A percentile compares a stretch with the other conserved stretches of the same genome.
Evolutionary conservation across 2,329 filamentous ascomycete species (phyloP).

Genomic region (Metarhizium brunneum): DNA sequence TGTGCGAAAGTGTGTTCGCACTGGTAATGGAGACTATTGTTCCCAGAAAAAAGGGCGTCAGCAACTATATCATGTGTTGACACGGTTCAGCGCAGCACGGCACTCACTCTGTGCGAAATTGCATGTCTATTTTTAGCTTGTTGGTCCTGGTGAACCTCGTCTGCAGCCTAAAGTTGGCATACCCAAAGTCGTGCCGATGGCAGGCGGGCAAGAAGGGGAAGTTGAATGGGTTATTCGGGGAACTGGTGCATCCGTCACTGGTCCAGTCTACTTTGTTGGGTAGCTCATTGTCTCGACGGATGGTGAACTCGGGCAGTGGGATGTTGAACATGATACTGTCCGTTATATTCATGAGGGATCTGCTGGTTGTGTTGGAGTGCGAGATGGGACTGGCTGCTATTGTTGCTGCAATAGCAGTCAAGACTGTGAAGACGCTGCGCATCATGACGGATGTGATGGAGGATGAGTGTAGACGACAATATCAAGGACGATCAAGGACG

Average conservation of each 20-base stretch:
- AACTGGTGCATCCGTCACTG: not conserved
- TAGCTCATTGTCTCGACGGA: not conserved
- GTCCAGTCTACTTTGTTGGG: not conserved
- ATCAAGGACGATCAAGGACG: too few species aligned
- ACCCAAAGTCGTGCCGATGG: constrained; percentile 2
- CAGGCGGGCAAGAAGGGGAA: not conserved
- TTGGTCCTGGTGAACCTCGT: not conserved
- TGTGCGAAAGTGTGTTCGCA: not conserved
- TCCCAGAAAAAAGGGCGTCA: not conserved
- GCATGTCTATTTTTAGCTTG: not conserved
- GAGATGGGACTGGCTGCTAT: not conserved
- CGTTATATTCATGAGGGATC: not conserved
- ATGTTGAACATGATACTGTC: not conserved
- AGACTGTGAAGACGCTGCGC: too few species aligned
- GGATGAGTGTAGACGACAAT: too few species aligned
- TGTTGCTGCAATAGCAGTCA: too few species aligned
- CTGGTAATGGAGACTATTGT: not conserved
- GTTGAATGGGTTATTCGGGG: not conserved
- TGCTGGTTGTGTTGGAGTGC: not conserved
- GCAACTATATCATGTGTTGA: not conserved
- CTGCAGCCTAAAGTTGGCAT: not conserved
- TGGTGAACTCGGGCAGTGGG: not conserved
- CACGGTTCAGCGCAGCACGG: not conserved
- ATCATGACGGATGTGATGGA: too few species aligned
- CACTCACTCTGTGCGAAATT: not conserved